These are phyloP conservation scores for Fraxinus dipetala DNA, from an alignment of 305 asterid species.

Conservation along the genomic window DNA sequence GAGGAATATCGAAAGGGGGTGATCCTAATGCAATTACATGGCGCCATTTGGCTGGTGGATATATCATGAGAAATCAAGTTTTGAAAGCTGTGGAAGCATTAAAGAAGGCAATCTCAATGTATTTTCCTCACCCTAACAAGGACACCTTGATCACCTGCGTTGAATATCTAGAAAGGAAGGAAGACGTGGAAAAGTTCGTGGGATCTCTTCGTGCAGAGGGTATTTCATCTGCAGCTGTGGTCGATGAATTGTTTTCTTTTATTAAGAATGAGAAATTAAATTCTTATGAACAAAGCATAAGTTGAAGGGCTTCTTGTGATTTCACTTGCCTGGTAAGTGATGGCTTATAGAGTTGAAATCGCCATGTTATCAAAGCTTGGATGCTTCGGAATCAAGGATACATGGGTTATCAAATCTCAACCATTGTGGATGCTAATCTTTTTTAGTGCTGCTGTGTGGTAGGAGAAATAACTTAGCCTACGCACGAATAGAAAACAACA, in stretches of 20 bases:
- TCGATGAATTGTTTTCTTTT: constrained; percentile 23
- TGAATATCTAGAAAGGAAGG: constrained; percentile 40
- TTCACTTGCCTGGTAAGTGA: neutral
- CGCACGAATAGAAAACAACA: neutral
- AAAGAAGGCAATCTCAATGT: constrained; percentile 50
- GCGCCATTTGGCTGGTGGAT: constrained; percentile 60
- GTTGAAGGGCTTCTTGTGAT: neutral
- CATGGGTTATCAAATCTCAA: neutral
- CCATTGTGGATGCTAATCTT: neutral
- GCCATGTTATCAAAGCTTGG: neutral
- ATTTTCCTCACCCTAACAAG: constrained; percentile 35
- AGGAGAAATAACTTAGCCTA: neutral
- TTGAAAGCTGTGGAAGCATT: constrained; percentile 45
- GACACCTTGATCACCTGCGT: constrained; percentile 45
- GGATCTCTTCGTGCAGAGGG: constrained; percentile 22
- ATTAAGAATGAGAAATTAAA: neutral
- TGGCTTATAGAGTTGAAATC: neutral
- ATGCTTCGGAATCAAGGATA: neutral
- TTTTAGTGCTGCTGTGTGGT: neutral
- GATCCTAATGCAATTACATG: constrained; percentile 43
- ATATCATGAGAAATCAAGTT: constrained; percentile 34
- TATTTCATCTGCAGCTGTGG: constrained; percentile 18
- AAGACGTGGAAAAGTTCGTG: constrained; percentile 36
- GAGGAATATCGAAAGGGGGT: constrained; percentile 52
- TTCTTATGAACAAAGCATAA: neutral